A percentile compares a stretch with the other conserved stretches of the same genome.
Conservation (phyloP, 2,329 filamentous ascomycete genomes). For the Calonectria pseudoreteaudii region DNA sequence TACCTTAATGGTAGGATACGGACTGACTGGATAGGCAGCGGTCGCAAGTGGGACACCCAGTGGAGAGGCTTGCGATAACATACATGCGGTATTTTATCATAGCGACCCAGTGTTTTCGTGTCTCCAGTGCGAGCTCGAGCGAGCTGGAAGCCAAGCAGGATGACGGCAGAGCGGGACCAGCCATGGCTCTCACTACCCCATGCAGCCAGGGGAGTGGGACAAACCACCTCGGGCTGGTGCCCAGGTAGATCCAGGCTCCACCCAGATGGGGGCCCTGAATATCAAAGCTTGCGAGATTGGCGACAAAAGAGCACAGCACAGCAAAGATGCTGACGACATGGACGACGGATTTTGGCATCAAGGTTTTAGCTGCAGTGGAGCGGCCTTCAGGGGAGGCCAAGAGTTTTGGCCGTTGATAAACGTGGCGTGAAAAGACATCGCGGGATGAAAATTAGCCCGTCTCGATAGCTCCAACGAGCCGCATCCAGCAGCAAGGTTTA, state of each 20-base stretch:
- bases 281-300: conserved; percentile 32
- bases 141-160: conserved; percentile 18
- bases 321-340: conserved; percentile 19
- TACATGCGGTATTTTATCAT: conserved; percentile 46
- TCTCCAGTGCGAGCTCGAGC: conserved; percentile 34
- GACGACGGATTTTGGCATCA: conserved; percentile 22
- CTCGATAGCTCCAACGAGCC: conserved; percentile 1
- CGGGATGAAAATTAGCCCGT: not conserved
- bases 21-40: conserved; percentile 22
- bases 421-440: not conserved
- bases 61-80: conserved; percentile 43
- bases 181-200: conserved; percentile 22
- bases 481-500: conserved; percentile 8
- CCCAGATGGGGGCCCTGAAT: conserved; percentile 30
- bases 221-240: conserved; percentile 20
- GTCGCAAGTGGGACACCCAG: conserved; percentile 31
- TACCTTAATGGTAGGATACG: conserved; percentile 27
- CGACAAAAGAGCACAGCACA: conserved; percentile 18
- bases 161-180: conserved; percentile 30
- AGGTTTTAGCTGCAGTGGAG: conserved; percentile 22
- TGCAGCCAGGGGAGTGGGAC: conserved; percentile 21
- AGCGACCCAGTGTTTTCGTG: conserved; percentile 43
- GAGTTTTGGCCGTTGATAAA: conserved; percentile 7
- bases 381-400: not conserved
- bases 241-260: conserved; percentile 23